Percentiles rank a stretch among this genome's conserved stretches.
Conservation (phyloP, 208 protist genomes). For the Angomonas ambiguus region DNA sequence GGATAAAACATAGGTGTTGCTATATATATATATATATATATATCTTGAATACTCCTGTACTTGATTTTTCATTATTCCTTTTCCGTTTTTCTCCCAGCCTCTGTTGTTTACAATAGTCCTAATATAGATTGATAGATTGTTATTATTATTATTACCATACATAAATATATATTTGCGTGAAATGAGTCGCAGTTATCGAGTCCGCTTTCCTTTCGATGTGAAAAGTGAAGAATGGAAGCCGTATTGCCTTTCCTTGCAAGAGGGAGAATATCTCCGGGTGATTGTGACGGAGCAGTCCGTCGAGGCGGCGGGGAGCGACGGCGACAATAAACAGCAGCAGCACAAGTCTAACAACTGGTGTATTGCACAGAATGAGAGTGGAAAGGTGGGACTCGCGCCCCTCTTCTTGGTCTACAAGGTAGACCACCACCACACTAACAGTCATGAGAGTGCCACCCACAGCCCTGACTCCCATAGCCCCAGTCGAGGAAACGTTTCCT, state of each 20-base stretch:
- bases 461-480: not conserved
- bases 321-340: not conserved
- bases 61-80: too few species aligned
- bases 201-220: not conserved
- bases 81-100: too few species aligned
- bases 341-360: slow-evolving; percentile 25
- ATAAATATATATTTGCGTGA: not conserved
- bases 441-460: not conserved
- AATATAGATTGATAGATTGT: too few species aligned
- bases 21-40: not conserved
- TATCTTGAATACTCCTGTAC: too few species aligned
- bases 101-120: too few species aligned
- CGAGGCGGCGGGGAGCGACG: not conserved
- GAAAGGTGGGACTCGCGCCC: slow-evolving; percentile 31
- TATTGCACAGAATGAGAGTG: slow-evolving; percentile 37
- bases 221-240: slow-evolving; percentile 3
- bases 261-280: slow-evolving; percentile 27
- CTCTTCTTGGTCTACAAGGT: slow-evolving; percentile 15
- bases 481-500: not conserved
- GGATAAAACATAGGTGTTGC: not conserved
- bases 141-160: slow-evolving; percentile 7
- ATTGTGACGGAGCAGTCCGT: slow-evolving; percentile 21
- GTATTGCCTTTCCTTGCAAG: slow-evolving; percentile 22
- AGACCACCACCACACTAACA: not conserved
- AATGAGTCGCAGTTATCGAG: not conserved